phyloP scores from a whole-genome alignment of 139 green algal species.

The Medakamo hakoo region DNA sequence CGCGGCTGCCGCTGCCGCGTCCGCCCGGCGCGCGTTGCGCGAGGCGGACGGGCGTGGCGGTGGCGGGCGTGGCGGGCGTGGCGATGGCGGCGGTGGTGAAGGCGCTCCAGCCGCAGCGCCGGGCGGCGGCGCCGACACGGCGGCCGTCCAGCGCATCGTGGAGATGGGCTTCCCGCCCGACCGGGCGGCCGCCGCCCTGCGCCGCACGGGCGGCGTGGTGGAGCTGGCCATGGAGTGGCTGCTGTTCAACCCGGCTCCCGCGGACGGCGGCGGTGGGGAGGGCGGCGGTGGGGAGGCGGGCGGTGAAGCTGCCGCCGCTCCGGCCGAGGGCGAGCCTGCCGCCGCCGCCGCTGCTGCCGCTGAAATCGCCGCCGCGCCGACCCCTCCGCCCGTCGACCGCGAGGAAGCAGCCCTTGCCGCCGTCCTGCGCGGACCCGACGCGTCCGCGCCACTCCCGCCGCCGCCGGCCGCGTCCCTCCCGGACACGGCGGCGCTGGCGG shows the following conservation, averaged over 20 bases:
- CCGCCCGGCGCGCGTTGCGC: slow-evolving; percentile 5
- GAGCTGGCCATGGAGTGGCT: slow-evolving; percentile 91
- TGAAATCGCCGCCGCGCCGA: not conserved
- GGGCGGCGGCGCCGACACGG: slow-evolving; percentile 20
- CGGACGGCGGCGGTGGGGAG: slow-evolving; percentile 7
- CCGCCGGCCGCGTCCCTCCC: slow-evolving; percentile 7
- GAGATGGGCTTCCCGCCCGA: slow-evolving; percentile 80
- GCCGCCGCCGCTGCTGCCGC: not conserved
- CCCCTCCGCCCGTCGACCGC: not conserved
- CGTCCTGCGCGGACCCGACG: too few species aligned
- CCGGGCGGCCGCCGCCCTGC: slow-evolving; percentile 53
- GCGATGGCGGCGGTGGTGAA: slow-evolving; percentile 1
- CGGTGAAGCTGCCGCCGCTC: slow-evolving; percentile 2
- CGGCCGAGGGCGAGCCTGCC: not conserved
- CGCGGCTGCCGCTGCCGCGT: slow-evolving; percentile 6
- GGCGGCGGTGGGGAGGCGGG: not conserved
- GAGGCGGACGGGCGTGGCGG: not conserved
- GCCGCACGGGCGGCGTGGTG: slow-evolving; percentile 49
- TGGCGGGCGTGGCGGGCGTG: not conserved
- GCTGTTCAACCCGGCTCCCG: slow-evolving; percentile 52
- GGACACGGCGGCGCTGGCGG: slow-evolving; percentile 4
- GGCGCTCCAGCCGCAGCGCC: not conserved
- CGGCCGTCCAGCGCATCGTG: slow-evolving; percentile 42
- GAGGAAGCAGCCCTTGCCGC: not conserved
- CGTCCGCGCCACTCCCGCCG: too few species aligned